These are phyloP conservation scores for Microsporum audouinii DNA, from an alignment of 2,329 filamentous ascomycete species.

Conservation along the genomic window DNA sequence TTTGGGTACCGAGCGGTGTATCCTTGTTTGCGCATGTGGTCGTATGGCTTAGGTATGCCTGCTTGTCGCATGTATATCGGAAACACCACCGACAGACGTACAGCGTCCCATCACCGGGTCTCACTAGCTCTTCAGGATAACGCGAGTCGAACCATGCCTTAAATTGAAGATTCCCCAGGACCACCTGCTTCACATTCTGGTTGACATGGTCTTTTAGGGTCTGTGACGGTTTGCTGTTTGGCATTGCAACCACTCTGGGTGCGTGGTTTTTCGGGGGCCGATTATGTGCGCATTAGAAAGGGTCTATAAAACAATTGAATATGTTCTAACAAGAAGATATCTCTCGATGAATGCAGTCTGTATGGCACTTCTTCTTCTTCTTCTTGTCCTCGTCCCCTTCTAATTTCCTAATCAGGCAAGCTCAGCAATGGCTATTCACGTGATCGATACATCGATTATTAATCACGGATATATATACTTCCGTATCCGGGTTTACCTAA, in stretches of 20 bases:
- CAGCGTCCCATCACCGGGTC: constrained; percentile 46
- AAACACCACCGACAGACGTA: constrained; percentile 92
- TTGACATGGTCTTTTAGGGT: constrained; percentile 35
- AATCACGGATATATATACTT: not conserved
- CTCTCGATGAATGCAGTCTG: not conserved
- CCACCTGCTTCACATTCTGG: constrained; percentile 76
- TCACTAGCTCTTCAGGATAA: constrained; percentile 59
- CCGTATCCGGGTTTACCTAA: not conserved
- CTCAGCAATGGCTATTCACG: not conserved
- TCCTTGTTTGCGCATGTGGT: constrained; percentile 43
- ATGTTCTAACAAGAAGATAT: not conserved
- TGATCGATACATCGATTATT: not conserved
- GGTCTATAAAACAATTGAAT: not conserved
- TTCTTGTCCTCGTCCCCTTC: not conserved
- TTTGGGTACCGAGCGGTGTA: constrained; percentile 55
- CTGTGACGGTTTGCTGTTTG: constrained; percentile 12
- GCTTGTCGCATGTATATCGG: constrained; percentile 57
- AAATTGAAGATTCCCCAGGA: constrained; percentile 73
- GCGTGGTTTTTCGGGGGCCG: constrained; percentile 12
- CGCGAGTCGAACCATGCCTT: constrained; percentile 88
- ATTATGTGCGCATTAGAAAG: not conserved
- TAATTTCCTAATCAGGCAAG: not conserved
- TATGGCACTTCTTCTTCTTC: not conserved
- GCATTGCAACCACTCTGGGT: not conserved
- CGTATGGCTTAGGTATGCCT: constrained; percentile 28